These are phyloP conservation scores for Tylopilus subfusipes DNA, from an alignment of 768 basidiomycete genomes.

Conservation along the genomic window DNA sequence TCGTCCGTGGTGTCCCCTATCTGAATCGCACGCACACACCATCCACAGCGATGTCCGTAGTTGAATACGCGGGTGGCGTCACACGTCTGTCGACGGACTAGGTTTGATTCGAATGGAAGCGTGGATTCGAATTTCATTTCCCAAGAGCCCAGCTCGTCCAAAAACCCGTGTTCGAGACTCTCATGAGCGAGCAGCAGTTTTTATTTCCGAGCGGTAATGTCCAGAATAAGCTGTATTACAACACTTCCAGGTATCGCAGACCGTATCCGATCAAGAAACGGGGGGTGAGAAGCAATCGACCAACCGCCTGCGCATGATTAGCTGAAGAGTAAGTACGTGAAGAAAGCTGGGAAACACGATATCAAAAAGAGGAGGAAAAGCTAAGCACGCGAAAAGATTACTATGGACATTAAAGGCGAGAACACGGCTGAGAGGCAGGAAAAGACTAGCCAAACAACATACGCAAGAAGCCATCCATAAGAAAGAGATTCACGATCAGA, in stretches of 20 bases:
- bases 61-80: background rate
- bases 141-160: too few relatives aligned
- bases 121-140: background rate
- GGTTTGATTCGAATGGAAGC: background rate
- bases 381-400: constrained; percentile 2
- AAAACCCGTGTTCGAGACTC: background rate
- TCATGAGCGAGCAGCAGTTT: background rate
- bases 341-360: constrained; percentile 10
- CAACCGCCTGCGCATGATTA: constrained; percentile 23
- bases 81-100: background rate
- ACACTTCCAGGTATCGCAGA: constrained; percentile 36
- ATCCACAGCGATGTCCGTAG: too few relatives aligned
- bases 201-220: constrained; percentile 21
- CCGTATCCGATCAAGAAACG: constrained; percentile 29
- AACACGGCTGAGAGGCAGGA: constrained; percentile 1
- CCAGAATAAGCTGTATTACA: constrained; percentile 35
- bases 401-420: constrained; percentile 23
- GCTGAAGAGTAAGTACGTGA: constrained; percentile 22
- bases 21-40: too few relatives aligned
- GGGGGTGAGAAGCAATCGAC: constrained; percentile 11
- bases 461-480: constrained; percentile 20
- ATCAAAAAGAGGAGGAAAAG: constrained; percentile 5
- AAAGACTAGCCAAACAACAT: constrained; percentile 20
- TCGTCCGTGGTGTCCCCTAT: too few relatives aligned
- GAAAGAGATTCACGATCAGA: constrained; percentile 7